Evolutionary conservation across 305 asterid genomes (phyloP).

Genomic region (Galium porrigens): DNA sequence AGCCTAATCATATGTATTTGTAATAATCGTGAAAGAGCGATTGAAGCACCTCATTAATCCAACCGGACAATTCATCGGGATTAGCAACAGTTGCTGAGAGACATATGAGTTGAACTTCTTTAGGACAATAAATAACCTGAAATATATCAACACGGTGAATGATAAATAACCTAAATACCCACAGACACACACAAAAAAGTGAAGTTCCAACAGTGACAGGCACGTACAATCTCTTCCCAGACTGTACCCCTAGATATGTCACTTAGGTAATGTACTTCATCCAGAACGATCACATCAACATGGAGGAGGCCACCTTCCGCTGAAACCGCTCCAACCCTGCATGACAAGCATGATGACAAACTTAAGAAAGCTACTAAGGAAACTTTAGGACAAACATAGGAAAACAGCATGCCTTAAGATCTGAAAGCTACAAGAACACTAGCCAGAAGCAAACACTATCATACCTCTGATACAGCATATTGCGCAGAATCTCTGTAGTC

Average conservation of each 20-base stretch:
- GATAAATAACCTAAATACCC: conserved; percentile 17
- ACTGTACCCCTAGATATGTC: conserved; percentile 98
- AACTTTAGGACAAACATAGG: neutral
- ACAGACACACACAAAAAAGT: conserved; percentile 4
- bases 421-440: neutral
- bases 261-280: conserved; percentile 97
- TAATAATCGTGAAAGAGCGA: conserved; percentile 12
- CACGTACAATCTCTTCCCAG: conserved; percentile 98
- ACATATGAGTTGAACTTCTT: conserved; percentile 93
- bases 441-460: conserved; percentile 17
- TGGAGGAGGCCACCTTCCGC: conserved; percentile 76
- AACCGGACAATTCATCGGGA: conserved; percentile 96
- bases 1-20: neutral
- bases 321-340: conserved; percentile 73
- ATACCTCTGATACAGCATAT: conserved; percentile 88
- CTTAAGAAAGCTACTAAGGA: conserved; percentile 6
- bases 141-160: conserved; percentile 24
- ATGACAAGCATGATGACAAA: conserved; percentile 20
- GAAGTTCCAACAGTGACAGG: conserved; percentile 20
- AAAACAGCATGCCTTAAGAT: neutral
- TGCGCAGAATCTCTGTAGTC: conserved; percentile 96
- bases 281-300: conserved; percentile 93
- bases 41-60: conserved; percentile 88
- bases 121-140: conserved; percentile 95
- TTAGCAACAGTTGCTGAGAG: conserved; percentile 96